Evolutionary conservation across 768 basidiomycete species (phyloP), one percentile per base, ranked within the genome.

Genomic region (Rossbeevera mucosa): DNA sequence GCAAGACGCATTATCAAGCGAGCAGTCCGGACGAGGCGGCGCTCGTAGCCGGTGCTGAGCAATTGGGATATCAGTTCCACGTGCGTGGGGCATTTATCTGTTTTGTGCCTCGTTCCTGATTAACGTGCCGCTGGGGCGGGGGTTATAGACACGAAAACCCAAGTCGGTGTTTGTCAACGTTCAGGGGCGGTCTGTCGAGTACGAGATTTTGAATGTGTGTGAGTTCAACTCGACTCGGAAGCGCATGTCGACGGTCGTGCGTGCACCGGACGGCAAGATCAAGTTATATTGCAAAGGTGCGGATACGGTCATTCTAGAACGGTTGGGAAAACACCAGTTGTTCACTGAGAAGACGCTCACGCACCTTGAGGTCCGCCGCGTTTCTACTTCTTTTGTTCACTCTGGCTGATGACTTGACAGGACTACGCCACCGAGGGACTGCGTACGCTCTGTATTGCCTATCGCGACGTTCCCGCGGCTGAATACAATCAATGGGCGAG

Each of bases 211-310:
- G 53, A 98, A 98, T 64, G 88, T 99, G 41, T 96, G 94, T 80
- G 96, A 98, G 72, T 99, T 99, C 79, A 98, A 98, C 66, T 96
- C 93, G 21, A 91, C 93, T 4, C 81, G 96, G 47, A 98, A 99
- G 65, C 82, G 96, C 53, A 98, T 99, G 96, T 98, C 96, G 24
- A 95, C 94, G 2, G 72, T 99, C 59, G 80, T 99, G 28, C 83
- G 93, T 21, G 78, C 81, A 22, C 88, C 94, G 0, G 85, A 92
- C 58, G 94, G 95, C 44, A 85, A 83, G 68, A 91, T 99, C 73
- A 97, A 94, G 71, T 66, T 99, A 8, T 98, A 91, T 64, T 93
- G 88, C 54, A 99, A 99, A 68, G 96, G 96, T 24, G 96, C 96
- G 1, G 96, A 99, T 66, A 98, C 93, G 2, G 96, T 98, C 61